These are phyloP conservation scores for Selaginella tamariscina DNA, from an alignment of 75 land plant species.

Conservation along the genomic window DNA sequence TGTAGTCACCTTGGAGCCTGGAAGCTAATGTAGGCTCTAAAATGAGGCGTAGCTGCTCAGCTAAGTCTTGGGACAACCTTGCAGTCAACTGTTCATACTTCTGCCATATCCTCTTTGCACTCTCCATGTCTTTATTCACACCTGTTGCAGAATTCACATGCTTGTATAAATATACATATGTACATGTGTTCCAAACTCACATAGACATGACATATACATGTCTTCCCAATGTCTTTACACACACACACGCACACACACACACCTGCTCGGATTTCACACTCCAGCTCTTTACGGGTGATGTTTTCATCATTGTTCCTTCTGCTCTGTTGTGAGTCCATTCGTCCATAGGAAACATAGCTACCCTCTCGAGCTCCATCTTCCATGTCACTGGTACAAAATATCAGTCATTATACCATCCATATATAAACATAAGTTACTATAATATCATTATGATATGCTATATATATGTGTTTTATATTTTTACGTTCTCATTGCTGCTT, in stretches of 20 bases:
- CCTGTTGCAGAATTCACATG: too few species aligned
- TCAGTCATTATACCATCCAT: too few species aligned
- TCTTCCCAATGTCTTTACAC: too few species aligned
- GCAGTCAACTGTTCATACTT: conserved; percentile 59
- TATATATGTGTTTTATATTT: too few species aligned
- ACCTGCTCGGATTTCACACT: background rate
- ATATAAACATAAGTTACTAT: too few species aligned
- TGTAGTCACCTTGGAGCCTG: conserved; percentile 92
- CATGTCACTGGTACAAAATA: too few species aligned
- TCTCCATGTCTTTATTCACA: conserved; percentile 19
- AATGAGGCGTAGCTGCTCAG: conserved; percentile 84
- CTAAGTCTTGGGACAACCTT: conserved; percentile 79
- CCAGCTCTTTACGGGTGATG: background rate
- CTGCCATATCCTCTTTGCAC: conserved; percentile 55
- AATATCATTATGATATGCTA: too few species aligned
- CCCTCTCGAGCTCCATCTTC: background rate
- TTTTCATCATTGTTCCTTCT: background rate
- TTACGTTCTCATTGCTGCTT: too few species aligned
- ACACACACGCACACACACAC: too few species aligned
- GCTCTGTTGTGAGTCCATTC: background rate
- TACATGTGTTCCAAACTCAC: too few species aligned
- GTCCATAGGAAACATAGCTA: background rate
- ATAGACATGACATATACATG: too few species aligned
- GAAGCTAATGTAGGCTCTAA: conserved; percentile 95
- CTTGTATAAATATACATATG: too few species aligned